Conservation (phyloP, 495 filamentous ascomycete species). For the Pyronema omphalodes region DNA sequence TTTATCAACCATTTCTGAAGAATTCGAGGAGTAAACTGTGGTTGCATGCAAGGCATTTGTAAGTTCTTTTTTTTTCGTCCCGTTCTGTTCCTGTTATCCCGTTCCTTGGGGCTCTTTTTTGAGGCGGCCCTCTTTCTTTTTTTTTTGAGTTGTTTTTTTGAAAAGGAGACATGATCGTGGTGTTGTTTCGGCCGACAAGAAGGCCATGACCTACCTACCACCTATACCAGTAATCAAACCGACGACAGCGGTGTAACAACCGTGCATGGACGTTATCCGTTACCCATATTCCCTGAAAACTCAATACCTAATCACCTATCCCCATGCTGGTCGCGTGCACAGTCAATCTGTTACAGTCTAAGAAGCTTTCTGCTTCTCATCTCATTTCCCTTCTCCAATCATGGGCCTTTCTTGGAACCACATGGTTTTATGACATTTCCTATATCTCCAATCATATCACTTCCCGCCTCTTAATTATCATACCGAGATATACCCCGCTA, state of each 20-base stretch:
- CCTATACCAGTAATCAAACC: too few species aligned
- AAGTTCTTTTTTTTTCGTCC: slow-evolving; percentile 2
- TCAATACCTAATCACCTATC: too few species aligned
- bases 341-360: too few species aligned
- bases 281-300: too few species aligned
- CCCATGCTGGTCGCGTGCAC: too few species aligned
- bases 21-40: slow-evolving; percentile 38
- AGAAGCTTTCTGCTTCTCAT: too few species aligned
- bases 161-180: neutral
- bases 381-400: too few species aligned
- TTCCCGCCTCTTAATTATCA: neutral
- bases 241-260: too few species aligned
- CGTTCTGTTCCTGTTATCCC: neutral
- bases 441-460: neutral
- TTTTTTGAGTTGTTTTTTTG: neutral
- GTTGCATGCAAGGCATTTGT: slow-evolving; percentile 36
- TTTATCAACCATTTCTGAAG: slow-evolving; percentile 39
- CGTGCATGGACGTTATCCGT: too few species aligned
- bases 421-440: too few species aligned
- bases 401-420: too few species aligned
- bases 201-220: neutral
- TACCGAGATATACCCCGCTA: neutral
- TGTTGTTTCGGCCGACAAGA: neutral
- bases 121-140: neutral
- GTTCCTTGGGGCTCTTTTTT: neutral